Evolutionary conservation across 2,329 filamentous ascomycete genomes (phyloP), one percentile per base, ranked within the genome.

Genomic region (Trichoderma atrobrunneum): DNA sequence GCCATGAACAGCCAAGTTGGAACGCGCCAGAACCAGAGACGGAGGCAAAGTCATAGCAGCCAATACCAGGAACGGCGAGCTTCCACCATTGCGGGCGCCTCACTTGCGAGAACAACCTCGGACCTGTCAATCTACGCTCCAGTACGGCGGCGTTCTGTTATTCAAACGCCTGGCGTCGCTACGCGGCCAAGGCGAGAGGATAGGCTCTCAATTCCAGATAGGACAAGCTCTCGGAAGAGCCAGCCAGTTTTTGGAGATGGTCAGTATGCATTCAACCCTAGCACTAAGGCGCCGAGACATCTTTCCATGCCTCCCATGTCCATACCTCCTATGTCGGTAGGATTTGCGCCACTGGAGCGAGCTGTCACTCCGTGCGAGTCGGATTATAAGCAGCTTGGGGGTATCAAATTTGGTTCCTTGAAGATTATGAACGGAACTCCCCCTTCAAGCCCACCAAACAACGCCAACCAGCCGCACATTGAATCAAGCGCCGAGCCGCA

Each of bases 351-450:
- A 30, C 65, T 72, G 36, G 77, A 79, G 26, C 76, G 80, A 43
- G 78, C 78, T 8, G 75, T 77, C 16, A 83, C 82, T 10, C 81
- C 89, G 0, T 85, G 81, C 54, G 88, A 90, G 28, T 78, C 82
- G 32, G 85, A 87, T n/a, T 91, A 90, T 75, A 84, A 84, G 72
- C 88, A 90, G 60, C 85, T 89, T 36, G 89, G 89, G 3, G 87
- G 85, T 12, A 91, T 90, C 77, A 89, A 89, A 77, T 85, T 90
- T 68, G 90, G 90, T 2, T 88, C 88, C 2, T 76, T 91, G 64
- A 86, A 88, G 43, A 90, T 91, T 71, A 90, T 84, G 26, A 91
- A 91, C 78, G 89, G 88, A 16, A 81, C 83, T 3, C 89, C 89
- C 3, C 79, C 79, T 16, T 79, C 81, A n/a, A 88, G 85, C 61